Evolutionary conservation across 2,329 filamentous ascomycete species (phyloP).

Genomic region (Pyrenophora teres): DNA sequence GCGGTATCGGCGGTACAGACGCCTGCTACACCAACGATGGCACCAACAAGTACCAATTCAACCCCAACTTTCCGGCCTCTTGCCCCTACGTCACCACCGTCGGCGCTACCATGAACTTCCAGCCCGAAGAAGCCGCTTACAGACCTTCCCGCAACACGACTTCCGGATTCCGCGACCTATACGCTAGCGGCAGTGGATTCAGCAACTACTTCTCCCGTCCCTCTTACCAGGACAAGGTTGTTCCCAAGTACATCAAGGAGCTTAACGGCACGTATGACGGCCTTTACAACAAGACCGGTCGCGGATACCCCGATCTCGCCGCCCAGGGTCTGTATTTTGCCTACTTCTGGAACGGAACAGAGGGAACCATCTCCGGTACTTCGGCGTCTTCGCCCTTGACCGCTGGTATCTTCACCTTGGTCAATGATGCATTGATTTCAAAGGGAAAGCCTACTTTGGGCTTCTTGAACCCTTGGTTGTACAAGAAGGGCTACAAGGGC

Average conservation of each 20-base stretch:
- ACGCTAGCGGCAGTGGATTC: conserved; percentile 59
- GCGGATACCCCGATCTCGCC: conserved; percentile 67
- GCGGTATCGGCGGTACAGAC: conserved; percentile 58
- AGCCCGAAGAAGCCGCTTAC: conserved; percentile 60
- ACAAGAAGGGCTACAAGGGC: conserved; percentile 53
- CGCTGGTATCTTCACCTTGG: conserved; percentile 62
- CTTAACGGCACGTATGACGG: conserved; percentile 51
- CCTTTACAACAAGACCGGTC: conserved; percentile 59
- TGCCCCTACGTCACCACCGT: conserved; percentile 72
- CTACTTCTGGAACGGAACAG: conserved; percentile 49
- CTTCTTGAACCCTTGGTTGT: conserved; percentile 66
- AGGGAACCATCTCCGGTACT: conserved; percentile 55
- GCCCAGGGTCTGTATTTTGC: conserved; percentile 60
- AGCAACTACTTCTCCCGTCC: conserved; percentile 55
- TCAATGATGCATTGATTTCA: conserved; percentile 65
- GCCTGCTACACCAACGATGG: conserved; percentile 65
- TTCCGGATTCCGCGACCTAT: conserved; percentile 53
- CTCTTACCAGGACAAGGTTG: conserved; percentile 53
- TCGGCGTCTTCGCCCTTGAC: conserved; percentile 63
- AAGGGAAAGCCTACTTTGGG: conserved; percentile 58
- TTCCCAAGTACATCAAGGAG: conserved; percentile 52
- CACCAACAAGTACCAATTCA: conserved; percentile 58
- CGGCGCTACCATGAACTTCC: conserved; percentile 61
- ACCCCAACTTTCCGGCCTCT: conserved; percentile 66
- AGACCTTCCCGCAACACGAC: conserved; percentile 30